Conservation (phyloP, 371 early-diverging fungal genomes). For the Fennellomyces sp. region DNA sequence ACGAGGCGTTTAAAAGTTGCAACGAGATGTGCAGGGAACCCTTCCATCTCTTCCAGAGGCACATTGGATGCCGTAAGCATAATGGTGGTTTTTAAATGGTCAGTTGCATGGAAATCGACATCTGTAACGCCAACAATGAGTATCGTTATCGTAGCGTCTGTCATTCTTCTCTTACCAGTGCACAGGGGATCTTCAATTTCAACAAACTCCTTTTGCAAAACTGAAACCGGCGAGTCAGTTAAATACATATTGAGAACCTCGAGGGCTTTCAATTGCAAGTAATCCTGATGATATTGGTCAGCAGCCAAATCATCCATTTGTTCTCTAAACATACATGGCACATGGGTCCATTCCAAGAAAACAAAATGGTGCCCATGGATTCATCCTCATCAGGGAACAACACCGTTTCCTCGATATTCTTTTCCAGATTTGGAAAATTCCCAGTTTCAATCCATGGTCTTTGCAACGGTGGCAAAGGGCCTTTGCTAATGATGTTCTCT, state of each 20-base stretch:
- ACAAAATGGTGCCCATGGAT: conserved; percentile 62
- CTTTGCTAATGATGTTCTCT: conserved; percentile 61
- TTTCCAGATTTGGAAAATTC: conserved; percentile 49
- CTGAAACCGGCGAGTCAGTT: conserved; percentile 68
- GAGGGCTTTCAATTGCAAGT: conserved; percentile 43
- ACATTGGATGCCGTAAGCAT: conserved; percentile 60
- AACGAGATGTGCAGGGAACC: conserved; percentile 49
- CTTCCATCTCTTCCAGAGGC: conserved; percentile 65
- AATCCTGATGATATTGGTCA: conserved; percentile 28
- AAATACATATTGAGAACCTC: conserved; percentile 56
- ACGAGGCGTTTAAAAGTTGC: conserved; percentile 47
- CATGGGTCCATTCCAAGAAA: conserved; percentile 68
- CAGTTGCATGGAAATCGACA: conserved; percentile 55
- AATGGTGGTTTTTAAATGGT: conserved; percentile 60
- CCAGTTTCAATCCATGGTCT: conserved; percentile 70
- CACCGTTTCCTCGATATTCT: conserved; percentile 54
- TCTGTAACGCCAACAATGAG: conserved; percentile 25
- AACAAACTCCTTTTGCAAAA: conserved; percentile 69
- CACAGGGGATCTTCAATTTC: conserved; percentile 71
- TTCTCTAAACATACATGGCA: conserved; percentile 42
- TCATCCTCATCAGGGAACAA: conserved; percentile 75
- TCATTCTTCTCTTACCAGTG: conserved; percentile 41
- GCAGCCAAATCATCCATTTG: background rate
- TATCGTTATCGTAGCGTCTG: background rate
- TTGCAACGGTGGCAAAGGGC: conserved; percentile 53